Evolutionary conservation across 768 basidiomycete species (phyloP).

Genomic region (Suillus clintonianus): DNA sequence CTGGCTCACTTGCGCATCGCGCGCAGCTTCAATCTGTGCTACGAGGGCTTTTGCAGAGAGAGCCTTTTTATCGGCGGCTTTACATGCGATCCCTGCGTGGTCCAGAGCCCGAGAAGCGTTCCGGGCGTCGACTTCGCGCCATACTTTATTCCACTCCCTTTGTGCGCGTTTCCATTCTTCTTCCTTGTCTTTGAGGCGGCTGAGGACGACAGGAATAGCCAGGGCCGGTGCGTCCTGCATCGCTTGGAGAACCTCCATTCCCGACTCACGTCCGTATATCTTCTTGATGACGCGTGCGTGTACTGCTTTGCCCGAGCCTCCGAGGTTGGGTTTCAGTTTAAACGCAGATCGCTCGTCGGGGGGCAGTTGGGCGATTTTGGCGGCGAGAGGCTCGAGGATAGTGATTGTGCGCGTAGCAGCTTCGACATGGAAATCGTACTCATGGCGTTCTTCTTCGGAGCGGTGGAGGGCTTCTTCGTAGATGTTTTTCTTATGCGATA

Average conservation of each 20-base stretch:
- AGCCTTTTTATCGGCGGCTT: slow-evolving; percentile 85
- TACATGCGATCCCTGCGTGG: slow-evolving; percentile 90
- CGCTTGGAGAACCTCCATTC: slow-evolving; percentile 77
- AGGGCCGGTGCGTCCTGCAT: slow-evolving; percentile 92
- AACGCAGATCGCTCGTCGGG: slow-evolving; percentile 78
- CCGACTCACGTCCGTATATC: slow-evolving; percentile 88
- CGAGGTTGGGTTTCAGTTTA: slow-evolving; percentile 87
- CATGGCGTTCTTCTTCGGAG: slow-evolving; percentile 96
- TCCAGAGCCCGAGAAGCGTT: slow-evolving; percentile 95
- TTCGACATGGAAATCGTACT: slow-evolving; percentile 98
- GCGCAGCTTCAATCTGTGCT: slow-evolving; percentile 79
- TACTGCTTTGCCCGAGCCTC: slow-evolving; percentile 81
- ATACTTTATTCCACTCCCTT: slow-evolving; percentile 98
- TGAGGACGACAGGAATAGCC: slow-evolving; percentile 88
- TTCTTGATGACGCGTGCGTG: slow-evolving; percentile 96
- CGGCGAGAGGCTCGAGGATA: slow-evolving; percentile 87
- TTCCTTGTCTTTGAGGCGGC: slow-evolving; percentile 92
- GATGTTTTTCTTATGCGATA: slow-evolving; percentile 89
- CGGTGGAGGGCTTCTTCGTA: slow-evolving; percentile 97
- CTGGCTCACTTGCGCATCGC: slow-evolving; percentile 80
- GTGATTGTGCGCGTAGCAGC: slow-evolving; percentile 90
- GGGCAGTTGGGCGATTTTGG: slow-evolving; percentile 78
- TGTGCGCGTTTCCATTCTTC: slow-evolving; percentile 98
- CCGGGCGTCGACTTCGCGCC: slow-evolving; percentile 93
- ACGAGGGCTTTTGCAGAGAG: slow-evolving; percentile 76